Conservation (phyloP, 805 yeast species). For the Candida ficus region DNA sequence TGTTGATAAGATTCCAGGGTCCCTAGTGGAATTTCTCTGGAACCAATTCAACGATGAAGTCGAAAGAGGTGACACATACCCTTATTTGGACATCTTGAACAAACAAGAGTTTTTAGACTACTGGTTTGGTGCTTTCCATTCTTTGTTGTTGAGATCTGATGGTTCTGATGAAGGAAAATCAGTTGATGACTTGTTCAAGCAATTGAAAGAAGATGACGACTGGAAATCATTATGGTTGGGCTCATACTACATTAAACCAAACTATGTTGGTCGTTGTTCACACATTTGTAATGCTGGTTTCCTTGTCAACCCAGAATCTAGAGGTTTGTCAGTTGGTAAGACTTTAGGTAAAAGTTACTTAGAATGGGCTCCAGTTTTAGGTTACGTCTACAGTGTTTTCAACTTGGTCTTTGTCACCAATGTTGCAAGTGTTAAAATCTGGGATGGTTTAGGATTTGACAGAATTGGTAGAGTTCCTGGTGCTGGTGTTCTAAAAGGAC, state of each 20-base stretch:
- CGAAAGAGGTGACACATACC: constrained; percentile 73
- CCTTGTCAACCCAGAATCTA: constrained; percentile 49
- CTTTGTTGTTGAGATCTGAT: constrained; percentile 49
- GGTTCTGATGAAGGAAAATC: constrained; percentile 17
- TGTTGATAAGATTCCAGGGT: constrained; percentile 42
- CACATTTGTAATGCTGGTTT: constrained; percentile 90
- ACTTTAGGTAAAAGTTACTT: constrained; percentile 66
- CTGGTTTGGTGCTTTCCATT: constrained; percentile 67
- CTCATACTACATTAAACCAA: constrained; percentile 78
- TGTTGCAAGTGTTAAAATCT: constrained; percentile 64
- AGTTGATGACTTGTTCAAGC: constrained; percentile 15
- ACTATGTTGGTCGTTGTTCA: constrained; percentile 77
- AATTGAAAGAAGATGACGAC: constrained; percentile 16
- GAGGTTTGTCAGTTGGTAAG: constrained; percentile 70
- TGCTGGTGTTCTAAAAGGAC: constrained; percentile 71
- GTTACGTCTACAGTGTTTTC: constrained; percentile 79
- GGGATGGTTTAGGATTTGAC: constrained; percentile 83
- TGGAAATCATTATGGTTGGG: constrained; percentile 58
- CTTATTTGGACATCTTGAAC: constrained; percentile 40
- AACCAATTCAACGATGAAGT: constrained; percentile 59
- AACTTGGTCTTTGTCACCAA: constrained; percentile 84
- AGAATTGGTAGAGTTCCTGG: constrained; percentile 68
- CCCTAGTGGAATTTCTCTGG: constrained; percentile 41
- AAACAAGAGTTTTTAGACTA: constrained; percentile 51
- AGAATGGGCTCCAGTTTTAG: constrained; percentile 69